Conservation (phyloP, 2,329 filamentous ascomycete species). For the Aaosphaeria arxii region DNA sequence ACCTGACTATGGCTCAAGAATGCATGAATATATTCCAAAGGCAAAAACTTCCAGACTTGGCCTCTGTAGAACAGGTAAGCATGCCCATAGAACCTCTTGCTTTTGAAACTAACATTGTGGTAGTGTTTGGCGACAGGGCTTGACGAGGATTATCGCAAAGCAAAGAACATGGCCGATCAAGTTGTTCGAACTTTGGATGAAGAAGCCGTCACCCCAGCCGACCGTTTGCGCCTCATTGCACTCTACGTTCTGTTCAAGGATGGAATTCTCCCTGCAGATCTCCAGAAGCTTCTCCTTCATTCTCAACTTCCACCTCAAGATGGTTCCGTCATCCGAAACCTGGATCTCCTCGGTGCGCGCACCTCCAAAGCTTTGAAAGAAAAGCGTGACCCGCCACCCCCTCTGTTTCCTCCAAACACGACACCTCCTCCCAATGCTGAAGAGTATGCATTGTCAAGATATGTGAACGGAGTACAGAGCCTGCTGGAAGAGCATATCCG, state of each 20-base stretch:
- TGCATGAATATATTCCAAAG: slow-evolving; percentile 92
- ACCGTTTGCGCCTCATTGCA: slow-evolving; percentile 80
- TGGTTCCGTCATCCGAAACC: slow-evolving; percentile 68
- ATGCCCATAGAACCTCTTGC: background rate
- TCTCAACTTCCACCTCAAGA: slow-evolving; percentile 74
- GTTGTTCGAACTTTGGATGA: slow-evolving; percentile 87
- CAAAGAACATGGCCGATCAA: slow-evolving; percentile 83
- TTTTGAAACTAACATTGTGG: background rate
- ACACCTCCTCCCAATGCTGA: slow-evolving; percentile 55
- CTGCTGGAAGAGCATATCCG: slow-evolving; percentile 69
- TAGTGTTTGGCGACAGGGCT: slow-evolving; percentile 81
- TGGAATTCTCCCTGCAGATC: slow-evolving; percentile 78
- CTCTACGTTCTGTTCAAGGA: slow-evolving; percentile 84
- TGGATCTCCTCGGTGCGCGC: slow-evolving; percentile 77
- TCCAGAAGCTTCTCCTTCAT: slow-evolving; percentile 80
- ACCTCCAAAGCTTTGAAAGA: slow-evolving; percentile 76
- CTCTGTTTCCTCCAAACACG: slow-evolving; percentile 70
- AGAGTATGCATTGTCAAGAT: slow-evolving; percentile 83
- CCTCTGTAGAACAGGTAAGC: slow-evolving; percentile 75
- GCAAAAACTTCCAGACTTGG: slow-evolving; percentile 81
- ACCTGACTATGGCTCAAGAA: slow-evolving; percentile 94
- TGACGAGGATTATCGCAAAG: slow-evolving; percentile 88
- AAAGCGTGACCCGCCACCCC: slow-evolving; percentile 59
- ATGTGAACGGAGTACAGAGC: slow-evolving; percentile 75
- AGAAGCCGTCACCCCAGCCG: slow-evolving; percentile 65